Evolutionary conservation across 2,329 filamentous ascomycete species (phyloP).

Genomic region (Teratosphaeria destructans): DNA sequence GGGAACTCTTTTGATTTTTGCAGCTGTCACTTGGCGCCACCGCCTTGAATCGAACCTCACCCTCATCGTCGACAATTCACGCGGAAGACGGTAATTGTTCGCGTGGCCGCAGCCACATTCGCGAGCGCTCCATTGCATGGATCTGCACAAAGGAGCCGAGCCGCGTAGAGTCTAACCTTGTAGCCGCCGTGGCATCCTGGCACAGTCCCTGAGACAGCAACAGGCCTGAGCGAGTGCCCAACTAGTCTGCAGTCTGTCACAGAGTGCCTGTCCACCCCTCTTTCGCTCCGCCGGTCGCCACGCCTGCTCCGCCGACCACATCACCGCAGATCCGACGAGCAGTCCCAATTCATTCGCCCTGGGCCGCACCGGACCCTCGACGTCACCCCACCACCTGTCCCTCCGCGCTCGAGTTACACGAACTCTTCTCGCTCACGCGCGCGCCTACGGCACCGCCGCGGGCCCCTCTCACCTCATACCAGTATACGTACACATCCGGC

Average conservation of each 20-base stretch:
- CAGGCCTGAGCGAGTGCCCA: neutral
- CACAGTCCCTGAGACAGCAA: neutral
- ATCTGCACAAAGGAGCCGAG: neutral
- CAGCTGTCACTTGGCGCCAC: neutral
- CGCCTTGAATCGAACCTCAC: neutral
- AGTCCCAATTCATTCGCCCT: neutral
- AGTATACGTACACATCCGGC: neutral
- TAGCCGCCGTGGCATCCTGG: neutral
- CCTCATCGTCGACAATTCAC: neutral
- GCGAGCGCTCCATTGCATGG: neutral
- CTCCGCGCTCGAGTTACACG: neutral
- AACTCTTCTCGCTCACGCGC: neutral
- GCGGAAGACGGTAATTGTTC: neutral
- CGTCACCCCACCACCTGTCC: neutral
- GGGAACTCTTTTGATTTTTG: neutral
- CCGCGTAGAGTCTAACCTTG: neutral
- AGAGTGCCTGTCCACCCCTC: neutral
- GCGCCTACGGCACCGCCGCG: neutral
- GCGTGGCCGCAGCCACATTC: neutral
- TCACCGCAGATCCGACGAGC: neutral
- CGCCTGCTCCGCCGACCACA: neutral
- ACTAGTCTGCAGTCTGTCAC: neutral
- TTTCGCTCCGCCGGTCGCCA: neutral
- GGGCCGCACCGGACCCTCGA: neutral
- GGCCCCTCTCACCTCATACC: neutral